Base-by-base conservation (phyloP, 805 yeast genomes). In the Starmera dryadoides region DNA sequence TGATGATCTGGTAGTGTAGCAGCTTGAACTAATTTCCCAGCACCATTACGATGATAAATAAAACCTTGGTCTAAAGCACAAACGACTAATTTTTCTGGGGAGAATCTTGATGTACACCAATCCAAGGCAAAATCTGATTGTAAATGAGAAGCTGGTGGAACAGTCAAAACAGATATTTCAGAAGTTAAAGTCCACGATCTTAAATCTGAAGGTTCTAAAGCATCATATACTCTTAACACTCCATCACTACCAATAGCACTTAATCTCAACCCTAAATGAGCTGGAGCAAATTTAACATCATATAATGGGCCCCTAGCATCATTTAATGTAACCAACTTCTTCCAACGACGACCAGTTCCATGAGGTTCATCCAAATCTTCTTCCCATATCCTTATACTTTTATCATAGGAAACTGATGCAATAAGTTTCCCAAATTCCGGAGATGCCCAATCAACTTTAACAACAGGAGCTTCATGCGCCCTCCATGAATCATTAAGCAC, bases 191-290 rank as follows among this genome's bases (percentile, higher is more conserved):
- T 74, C 98, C 98, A 91, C 37, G 75, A 76, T 34, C 83, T 69
- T 47, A 89, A 64, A 57, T 87, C 93, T n/a, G 88, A 75, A 1
- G 98, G 96, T 48, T 91, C 96, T 35, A 85, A 55, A 2, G 93
- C 86, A 54, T 88, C 96, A 58, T 89, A 91, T 10, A 91, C 72
- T 40, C 97, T 66, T 38, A 91, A 68, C 5, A 78, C 75, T 4
- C 96, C 96, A 58, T 91, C 98, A 39, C 86, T 75, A 5, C 96
- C 96, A 42, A 91, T 82, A 18, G 93, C 77, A 6, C 93, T 96
- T 16, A 89, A 57, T 50, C 84, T 78, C 42, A 91, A 66, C 0
- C 96, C 96, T 33, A 82, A 56, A 56, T 84, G 91, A 15, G 80
- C 68, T 6, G 96, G 96, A 7, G 95, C 91, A 69, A 91, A 89